phyloP scores from a whole-genome alignment of 208 protist species.

The Polymyxa betae region DNA sequence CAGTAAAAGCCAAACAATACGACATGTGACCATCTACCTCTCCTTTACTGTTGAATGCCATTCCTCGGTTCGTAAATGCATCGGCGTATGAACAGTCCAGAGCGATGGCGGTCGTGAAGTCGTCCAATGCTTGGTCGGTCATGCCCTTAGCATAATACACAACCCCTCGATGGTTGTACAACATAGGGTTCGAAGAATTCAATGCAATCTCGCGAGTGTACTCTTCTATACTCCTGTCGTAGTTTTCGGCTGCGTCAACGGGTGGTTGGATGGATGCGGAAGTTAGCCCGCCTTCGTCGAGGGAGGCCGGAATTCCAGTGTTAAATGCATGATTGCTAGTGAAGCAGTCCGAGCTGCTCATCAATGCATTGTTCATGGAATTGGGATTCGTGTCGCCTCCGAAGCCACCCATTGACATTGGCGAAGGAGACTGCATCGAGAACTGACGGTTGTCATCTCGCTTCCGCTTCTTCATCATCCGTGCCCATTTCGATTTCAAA shows the following conservation, averaged over 20 bases:
- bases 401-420: constrained; percentile 29
- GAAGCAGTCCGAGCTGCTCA: neutral
- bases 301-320: neutral
- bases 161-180: constrained; percentile 45
- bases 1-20: neutral
- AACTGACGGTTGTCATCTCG: constrained; percentile 35
- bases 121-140: constrained; percentile 16
- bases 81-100: constrained; percentile 48
- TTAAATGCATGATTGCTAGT: neutral
- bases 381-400: neutral
- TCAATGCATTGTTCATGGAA: neutral
- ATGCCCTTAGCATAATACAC: constrained; percentile 46
- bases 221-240: constrained; percentile 41
- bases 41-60: constrained; percentile 48
- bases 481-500: constrained; percentile 49
- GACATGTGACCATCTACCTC: constrained; percentile 1
- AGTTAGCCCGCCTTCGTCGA: neutral
- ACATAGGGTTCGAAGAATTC: constrained; percentile 28
- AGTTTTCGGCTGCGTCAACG: neutral
- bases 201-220: constrained; percentile 13
- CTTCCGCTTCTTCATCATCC: constrained; percentile 53
- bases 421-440: neutral
- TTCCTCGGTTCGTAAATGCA: constrained; percentile 44
- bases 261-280: neutral
- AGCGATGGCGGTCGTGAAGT: constrained; percentile 41